Base-by-base conservation (phyloP, 768 basidiomycete genomes). In the Dacryopinax spathularia region DNA sequence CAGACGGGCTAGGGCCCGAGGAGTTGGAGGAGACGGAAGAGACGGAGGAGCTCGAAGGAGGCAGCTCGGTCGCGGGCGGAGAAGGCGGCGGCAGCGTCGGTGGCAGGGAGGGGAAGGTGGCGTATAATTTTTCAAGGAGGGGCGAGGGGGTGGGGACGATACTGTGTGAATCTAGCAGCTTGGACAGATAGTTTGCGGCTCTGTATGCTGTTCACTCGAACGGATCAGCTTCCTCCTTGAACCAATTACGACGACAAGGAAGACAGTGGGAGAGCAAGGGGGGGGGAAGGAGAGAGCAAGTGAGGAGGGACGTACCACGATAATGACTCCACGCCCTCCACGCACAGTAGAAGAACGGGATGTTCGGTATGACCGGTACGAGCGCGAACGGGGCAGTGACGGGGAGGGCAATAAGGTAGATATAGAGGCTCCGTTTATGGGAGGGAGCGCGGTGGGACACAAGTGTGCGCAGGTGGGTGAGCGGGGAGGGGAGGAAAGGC, bases 281-380 rank as follows among this genome's bases (percentile, higher is more conserved):
- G 5, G 37, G 12, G 18, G 44, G 29, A 60, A 48, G 65, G 48
- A 35, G 41, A 13, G 25, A 18, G 18, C 44, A 43, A 59, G 25
- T 13, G 27, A 35, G 29, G 13, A 64, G 18, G 56, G 18, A 62
- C 62, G 36, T 64, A 88, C 88, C 88, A 80, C 78, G 81, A 71
- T 86, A 91, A 73, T 91, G 89, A 37, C 84, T 86, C 88, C 88
- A 91, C 41, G 87, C 84, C 43, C 89, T 79, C 89, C 89, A 91
- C 10, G 78, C 81, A 68, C 87, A 89, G 73, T 88, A 91, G 76
- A 91, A 89, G 72, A 91, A 86, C 0, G 89, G 89, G 22, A 91
- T 73, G 71, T 91, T 91, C 33, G 89, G 89, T 73, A 91, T 82
- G 43, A 91, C 69, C 90, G 89, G 89, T 67, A 91, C 81, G 61